These are phyloP conservation scores for Tremella yokohamensis DNA, from an alignment of 768 basidiomycete genomes.

Conservation along the genomic window DNA sequence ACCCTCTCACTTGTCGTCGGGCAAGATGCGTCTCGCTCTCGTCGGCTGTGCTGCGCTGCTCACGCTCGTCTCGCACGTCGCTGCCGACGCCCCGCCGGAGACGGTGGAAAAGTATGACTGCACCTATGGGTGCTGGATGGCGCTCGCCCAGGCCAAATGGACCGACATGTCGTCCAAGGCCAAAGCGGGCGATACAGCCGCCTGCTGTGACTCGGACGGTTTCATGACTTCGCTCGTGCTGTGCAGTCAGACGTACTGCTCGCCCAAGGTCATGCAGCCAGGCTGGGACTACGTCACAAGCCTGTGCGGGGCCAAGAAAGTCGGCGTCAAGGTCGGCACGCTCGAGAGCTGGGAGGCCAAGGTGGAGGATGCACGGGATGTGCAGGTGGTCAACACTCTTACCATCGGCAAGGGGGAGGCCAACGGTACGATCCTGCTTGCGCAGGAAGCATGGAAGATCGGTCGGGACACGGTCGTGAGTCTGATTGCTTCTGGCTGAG, in stretches of 20 bases:
- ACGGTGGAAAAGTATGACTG: constrained; percentile 2
- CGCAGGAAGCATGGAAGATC: constrained; percentile 5
- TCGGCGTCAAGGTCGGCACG: constrained; percentile 7
- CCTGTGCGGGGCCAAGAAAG: constrained; percentile 11
- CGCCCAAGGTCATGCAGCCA: neutral
- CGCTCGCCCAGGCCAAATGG: constrained; percentile 14
- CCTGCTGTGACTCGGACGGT: constrained; percentile 11
- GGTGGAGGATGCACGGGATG: constrained; percentile 1
- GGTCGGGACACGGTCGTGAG: constrained; percentile 12
- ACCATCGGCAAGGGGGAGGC: constrained; percentile 8
- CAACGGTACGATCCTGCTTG: constrained; percentile 15
- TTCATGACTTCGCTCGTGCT: constrained; percentile 12
- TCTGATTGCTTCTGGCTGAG: neutral
- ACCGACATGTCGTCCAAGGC: constrained; percentile 11
- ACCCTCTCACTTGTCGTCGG: too few species aligned
- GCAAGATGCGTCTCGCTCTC: too few species aligned
- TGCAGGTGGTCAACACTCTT: constrained; percentile 1
- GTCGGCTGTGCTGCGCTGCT: too few species aligned
- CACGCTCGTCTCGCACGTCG: too few species aligned
- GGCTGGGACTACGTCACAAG: constrained; percentile 9
- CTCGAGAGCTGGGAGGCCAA: neutral
- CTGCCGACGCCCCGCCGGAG: too few species aligned
- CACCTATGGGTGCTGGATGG: constrained; percentile 10
- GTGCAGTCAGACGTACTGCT: constrained; percentile 16
- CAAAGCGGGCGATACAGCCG: constrained; percentile 9